Evolutionary conservation across 2,329 filamentous ascomycete species (phyloP), one percentile per base, ranked within the genome.

Genomic region (Xylaria sp.): DNA sequence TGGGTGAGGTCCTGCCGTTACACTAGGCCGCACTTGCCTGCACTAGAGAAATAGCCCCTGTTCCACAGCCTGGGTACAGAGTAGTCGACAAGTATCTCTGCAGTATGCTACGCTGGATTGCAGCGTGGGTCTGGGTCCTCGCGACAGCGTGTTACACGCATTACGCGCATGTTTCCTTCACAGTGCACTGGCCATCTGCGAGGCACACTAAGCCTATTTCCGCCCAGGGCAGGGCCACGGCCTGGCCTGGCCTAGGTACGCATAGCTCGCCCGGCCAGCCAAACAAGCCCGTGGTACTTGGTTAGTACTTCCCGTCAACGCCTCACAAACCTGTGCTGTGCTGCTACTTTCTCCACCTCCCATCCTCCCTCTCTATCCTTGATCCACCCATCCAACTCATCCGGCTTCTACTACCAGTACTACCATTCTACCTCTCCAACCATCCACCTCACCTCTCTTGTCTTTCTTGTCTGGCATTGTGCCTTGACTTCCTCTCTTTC

Each of bases 401-500:
- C 70, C 70, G 46, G 63, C 67, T 60, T 70, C 68, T 65, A 67
- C 64, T 64, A 60, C 57, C n/a, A 33, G 15, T 48, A 67, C 64
- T 64, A 60, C 57, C n/a, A 33, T 25, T 48, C 62, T 46, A 66
- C 62, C 70, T 54, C 66, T 39, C 64, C 56, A 66, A 60, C 69
- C 58, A 64, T 64, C 66, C 64, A 69, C 67, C 62, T 69, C 66
- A 69, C 61, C 55, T 70, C 57, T 59, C 63, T 66, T 39, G 57
- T 62, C 56, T 66, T 52, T 66, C 52, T 64, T 60, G 66, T 67
- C 61, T 60, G 61, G 64, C 67, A 67, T 70, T 69, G 69, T 72
- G 67, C 67, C 65, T 72, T 58, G 66, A 63, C 69, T 73, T 75
- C 71, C 73, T 73, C 74, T 78, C 72, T 73, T 75, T 76, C 74